Evolutionary conservation across 768 basidiomycete species (phyloP), one percentile per base, ranked within the genome.

Genomic region (Cyclocybe aegerita): DNA sequence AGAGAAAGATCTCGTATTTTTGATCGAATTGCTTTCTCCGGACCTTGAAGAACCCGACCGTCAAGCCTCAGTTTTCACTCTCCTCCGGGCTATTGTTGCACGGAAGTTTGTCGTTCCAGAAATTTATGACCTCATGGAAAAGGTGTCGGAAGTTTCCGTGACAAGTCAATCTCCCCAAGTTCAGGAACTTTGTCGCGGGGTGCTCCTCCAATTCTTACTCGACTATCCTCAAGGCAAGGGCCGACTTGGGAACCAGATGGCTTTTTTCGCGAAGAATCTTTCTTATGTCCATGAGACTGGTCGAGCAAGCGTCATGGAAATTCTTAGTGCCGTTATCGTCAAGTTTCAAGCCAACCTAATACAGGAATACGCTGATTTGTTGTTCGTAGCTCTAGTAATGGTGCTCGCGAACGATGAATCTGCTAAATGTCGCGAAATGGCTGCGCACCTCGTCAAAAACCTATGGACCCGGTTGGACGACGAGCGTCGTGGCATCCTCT

Each of bases 161-260:
- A 95, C 93, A 9, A 94, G 82, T 57, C 96, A 98, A 66, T 93
- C 95, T 2, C 67, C 83, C 0, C 86, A 89, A 58, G 92, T 96
- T 7, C 95, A 95, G 63, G 94, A 97, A 64, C 82, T 90, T 7
- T 96, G 92, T 52, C 86, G 97, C 14, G 83, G 86, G 40, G 82
- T 93, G 30, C 76, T 96, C 17, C 81, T 98, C 35, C 93, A 95
- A 62, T 99, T 99, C 77, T 74, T 98, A 42, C 81, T 98, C 8
- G 96, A 99, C 60, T 99, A 98, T 62, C 96, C 96, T 2, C 96
- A 98, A 67, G 95, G 96, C 7, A 88, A 91, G 57, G 92, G 91
- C 1, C 85, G 96, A 9, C 76, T 99, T 7, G 86, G 83, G 35
- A 87, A 84, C 34, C 89, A 90, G 56, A 90, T 99, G 82, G 79